Base-by-base conservation (phyloP, 2,329 filamentous ascomycete species). In the Aureobasidium sp. region DNA sequence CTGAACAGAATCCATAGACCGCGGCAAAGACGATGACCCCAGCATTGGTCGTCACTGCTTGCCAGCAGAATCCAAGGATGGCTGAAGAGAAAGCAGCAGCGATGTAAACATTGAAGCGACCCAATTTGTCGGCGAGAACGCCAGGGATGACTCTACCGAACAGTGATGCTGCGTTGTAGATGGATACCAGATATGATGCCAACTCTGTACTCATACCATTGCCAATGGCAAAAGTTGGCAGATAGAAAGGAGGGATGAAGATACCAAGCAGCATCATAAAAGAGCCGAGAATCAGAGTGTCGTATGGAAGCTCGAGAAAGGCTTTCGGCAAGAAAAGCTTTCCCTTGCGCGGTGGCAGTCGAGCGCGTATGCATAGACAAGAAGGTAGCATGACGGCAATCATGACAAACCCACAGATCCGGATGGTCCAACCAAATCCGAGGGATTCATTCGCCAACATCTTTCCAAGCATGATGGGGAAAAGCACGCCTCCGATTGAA, bases 1-100 rank as follows among this genome's bases (percentile, higher is more conserved):
- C 92, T 0, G 88, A 90, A 18, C 85, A 85, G 74, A 93, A 92
- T 23, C 91, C 92, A 70, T 91, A 94, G 9, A 93, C 77, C n/a
- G 85, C 81, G 16, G 86, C 84, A 75, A 92, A 93, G 42, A 88
- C 81, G 58, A 93, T 84, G 66, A 90, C 87, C 1, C 87, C 84
- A 0, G 85, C 84, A 13, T 89, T 85, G 43, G 81, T 80, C 4
- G 68, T 67, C 15, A 80, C 83, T 1, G 85, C 83, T 6, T 89
- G 77, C 88, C 88, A 87, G 2, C 91, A 75, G 33, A 82, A 85
- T 0, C 90, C 77, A 16, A 83, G 80, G 1, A 87, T 70, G 42
- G 87, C 79, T 4, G 74, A 72, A 16, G 85, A 80, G 31, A 83
- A 67, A 36, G 77, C 77, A 40, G 82, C 83, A 71, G 89, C 81